phyloP scores from a whole-genome alignment of 805 yeast species.

The Starmerella floricola region DNA sequence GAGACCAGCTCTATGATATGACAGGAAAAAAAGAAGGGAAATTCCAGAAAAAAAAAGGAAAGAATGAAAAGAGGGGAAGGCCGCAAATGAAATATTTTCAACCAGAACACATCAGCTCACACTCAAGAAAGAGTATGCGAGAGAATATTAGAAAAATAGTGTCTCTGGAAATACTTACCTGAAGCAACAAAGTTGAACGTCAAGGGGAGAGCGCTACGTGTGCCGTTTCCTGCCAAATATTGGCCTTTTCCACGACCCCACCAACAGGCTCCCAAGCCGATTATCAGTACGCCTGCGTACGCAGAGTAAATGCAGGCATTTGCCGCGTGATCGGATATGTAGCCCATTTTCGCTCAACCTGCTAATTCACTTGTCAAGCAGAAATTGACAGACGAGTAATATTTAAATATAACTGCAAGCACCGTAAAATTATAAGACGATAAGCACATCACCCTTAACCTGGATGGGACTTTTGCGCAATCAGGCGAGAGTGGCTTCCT shows the following conservation, averaged over 20 bases:
- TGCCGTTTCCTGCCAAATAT: conserved; percentile 39
- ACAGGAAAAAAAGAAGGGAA: too few species aligned
- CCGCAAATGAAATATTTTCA: too few species aligned
- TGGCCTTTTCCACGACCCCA: conserved; percentile 40
- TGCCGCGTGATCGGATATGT: conserved; percentile 40
- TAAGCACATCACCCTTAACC: not conserved
- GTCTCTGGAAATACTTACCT: conserved; percentile 32
- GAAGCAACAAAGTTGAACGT: conserved; percentile 83
- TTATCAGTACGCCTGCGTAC: conserved; percentile 41
- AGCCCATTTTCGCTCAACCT: conserved; percentile 3
- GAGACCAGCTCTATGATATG: too few species aligned
- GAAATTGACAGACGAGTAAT: not conserved
- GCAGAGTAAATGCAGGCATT: conserved; percentile 54
- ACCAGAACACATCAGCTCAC: not conserved
- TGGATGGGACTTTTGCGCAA: not conserved
- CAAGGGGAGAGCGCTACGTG: conserved; percentile 70
- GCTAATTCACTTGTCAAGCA: not conserved
- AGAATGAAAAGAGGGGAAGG: too few species aligned
- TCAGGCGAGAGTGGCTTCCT: not conserved
- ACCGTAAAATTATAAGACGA: not conserved
- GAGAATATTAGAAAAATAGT: not conserved
- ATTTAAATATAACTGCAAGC: not conserved
- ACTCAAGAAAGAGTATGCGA: conserved; percentile 1
- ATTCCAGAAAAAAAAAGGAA: too few species aligned
- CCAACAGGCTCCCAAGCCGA: conserved; percentile 53